A percentile compares a stretch with the other conserved stretches of the same genome.
Evolutionary conservation across 2,329 filamentous ascomycete genomes (phyloP).

Genomic region (Anthostomella pinea): DNA sequence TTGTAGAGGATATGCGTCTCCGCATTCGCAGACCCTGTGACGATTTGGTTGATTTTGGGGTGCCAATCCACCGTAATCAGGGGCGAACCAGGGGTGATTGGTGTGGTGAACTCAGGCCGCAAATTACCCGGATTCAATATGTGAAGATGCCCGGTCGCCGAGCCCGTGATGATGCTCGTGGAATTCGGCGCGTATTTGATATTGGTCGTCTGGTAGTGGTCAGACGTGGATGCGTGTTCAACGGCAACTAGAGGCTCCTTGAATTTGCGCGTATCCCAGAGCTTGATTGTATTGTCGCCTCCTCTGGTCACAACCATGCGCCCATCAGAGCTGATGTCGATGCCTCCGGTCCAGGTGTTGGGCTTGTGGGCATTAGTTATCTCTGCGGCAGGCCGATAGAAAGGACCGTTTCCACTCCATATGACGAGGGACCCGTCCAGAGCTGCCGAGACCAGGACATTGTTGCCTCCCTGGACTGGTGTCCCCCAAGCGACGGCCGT

Average conservation of each 20-base stretch:
- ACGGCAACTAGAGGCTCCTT: slow-evolving; percentile 81
- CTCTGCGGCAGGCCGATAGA: slow-evolving; percentile 76
- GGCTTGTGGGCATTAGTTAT: slow-evolving; percentile 77
- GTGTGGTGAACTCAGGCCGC: slow-evolving; percentile 77
- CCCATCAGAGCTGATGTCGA: slow-evolving; percentile 89
- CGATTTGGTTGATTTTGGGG: slow-evolving; percentile 89
- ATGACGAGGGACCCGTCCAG: slow-evolving; percentile 88
- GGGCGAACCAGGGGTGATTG: slow-evolving; percentile 80
- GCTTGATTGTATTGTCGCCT: slow-evolving; percentile 87
- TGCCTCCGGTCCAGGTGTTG: slow-evolving; percentile 85
- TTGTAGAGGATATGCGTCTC: slow-evolving; percentile 90
- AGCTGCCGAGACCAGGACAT: slow-evolving; percentile 76
- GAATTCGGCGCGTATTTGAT: slow-evolving; percentile 87
- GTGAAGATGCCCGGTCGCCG: slow-evolving; percentile 79
- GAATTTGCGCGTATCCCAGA: slow-evolving; percentile 97
- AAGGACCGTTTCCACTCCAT: slow-evolving; percentile 88
- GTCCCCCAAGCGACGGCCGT: slow-evolving; percentile 86
- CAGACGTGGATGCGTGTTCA: slow-evolving; percentile 76
- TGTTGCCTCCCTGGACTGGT: slow-evolving; percentile 71
- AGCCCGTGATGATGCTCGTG: slow-evolving; percentile 84
- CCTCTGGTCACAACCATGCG: slow-evolving; percentile 87
- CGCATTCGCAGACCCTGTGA: slow-evolving; percentile 88
- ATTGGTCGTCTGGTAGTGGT: slow-evolving; percentile 78
- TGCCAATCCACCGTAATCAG: slow-evolving; percentile 90
- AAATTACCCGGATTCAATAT: slow-evolving; percentile 93